These are phyloP conservation scores for Podospora didyma DNA, from an alignment of 495 filamentous ascomycete species.

Conservation along the genomic window DNA sequence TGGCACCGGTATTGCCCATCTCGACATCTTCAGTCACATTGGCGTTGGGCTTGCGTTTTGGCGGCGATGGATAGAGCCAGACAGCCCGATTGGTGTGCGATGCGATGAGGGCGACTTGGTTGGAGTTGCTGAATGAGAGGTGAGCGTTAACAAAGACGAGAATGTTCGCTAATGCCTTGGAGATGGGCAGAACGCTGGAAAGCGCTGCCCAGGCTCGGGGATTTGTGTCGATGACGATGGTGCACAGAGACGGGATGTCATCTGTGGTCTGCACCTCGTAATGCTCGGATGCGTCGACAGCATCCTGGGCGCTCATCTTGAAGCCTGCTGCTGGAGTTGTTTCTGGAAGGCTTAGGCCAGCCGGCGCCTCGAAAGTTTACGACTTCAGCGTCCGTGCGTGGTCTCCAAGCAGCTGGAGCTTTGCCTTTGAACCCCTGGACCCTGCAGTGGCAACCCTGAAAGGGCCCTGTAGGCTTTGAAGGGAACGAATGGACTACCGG, in stretches of 20 bases:
- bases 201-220: constrained; percentile 89
- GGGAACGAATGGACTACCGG: too few species aligned
- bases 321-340: neutral
- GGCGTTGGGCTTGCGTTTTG: constrained; percentile 18
- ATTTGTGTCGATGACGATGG: constrained; percentile 93
- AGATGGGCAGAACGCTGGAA: constrained; percentile 69
- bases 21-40: constrained; percentile 34
- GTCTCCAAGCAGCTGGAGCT: neutral
- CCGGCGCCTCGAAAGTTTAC: too few species aligned
- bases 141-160: constrained; percentile 97
- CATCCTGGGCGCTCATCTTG: constrained; percentile 55
- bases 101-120: constrained; percentile 88
- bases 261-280: constrained; percentile 61
- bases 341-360: too few species aligned
- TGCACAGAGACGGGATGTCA: constrained; percentile 78
- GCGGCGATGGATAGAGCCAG: constrained; percentile 74
- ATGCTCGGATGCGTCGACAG: constrained; percentile 85
- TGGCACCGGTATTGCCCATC: constrained; percentile 36
- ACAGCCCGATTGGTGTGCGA: constrained; percentile 77
- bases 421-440: too few species aligned
- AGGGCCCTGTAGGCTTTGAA: too few species aligned
- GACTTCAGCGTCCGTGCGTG: neutral
- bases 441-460: neutral
- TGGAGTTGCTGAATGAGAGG: constrained; percentile 85
- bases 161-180: constrained; percentile 80